Conservation (phyloP, 176 grass and related monocot species). For the Canna indica region DNA sequence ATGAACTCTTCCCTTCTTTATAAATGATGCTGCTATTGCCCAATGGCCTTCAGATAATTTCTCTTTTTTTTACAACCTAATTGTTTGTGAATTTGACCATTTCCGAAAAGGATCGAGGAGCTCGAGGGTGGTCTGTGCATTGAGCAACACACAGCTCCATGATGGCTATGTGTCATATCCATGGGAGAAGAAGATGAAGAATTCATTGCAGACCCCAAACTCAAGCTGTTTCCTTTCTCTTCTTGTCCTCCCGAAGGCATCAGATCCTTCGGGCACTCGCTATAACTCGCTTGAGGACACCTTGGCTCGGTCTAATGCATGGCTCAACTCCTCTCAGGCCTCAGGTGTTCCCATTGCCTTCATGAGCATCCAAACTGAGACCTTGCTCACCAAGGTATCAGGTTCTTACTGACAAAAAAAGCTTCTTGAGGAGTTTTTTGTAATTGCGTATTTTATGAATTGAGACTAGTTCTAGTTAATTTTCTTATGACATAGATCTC, state of each 20-base stretch:
- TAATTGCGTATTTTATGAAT: background rate
- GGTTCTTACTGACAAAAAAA: background rate
- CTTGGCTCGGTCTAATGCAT: conserved; percentile 67
- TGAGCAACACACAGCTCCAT: conserved; percentile 42
- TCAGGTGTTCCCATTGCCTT: conserved; percentile 54
- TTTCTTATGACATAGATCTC: conserved; percentile 36
- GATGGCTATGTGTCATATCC: conserved; percentile 57
- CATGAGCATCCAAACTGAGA: conserved; percentile 75
- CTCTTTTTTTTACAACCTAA: background rate
- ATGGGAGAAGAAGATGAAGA: conserved; percentile 89
- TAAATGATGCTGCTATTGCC: background rate
- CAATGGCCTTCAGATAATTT: background rate
- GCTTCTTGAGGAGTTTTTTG: background rate
- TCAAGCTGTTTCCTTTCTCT: conserved; percentile 61
- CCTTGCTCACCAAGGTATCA: conserved; percentile 68
- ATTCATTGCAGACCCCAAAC: conserved; percentile 36
- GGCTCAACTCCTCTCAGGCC: conserved; percentile 49
- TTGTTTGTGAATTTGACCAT: background rate
- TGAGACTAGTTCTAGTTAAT: background rate
- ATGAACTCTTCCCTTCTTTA: too few relatives aligned
- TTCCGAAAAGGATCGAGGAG: conserved; percentile 39
- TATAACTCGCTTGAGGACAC: conserved; percentile 85
- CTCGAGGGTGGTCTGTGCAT: conserved; percentile 36
- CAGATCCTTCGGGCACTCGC: conserved; percentile 33
- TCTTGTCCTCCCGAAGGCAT: conserved; percentile 59